Evolutionary conservation across 2,329 filamentous ascomycete genomes (phyloP).

Genomic region (Hypoxylon sp.): DNA sequence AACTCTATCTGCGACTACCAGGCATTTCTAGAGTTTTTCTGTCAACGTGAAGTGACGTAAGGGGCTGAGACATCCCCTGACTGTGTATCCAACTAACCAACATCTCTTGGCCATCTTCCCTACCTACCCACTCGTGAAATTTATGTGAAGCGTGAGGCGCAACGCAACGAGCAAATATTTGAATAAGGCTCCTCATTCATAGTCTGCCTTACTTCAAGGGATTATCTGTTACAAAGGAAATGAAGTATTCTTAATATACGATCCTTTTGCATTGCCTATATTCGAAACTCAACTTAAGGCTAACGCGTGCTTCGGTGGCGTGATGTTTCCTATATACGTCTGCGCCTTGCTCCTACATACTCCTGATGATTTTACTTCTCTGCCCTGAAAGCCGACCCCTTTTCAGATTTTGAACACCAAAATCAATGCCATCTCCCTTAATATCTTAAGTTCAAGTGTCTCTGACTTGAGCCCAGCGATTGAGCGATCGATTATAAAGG

Average conservation of each 20-base stretch:
- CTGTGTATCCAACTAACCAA: conserved; percentile 5
- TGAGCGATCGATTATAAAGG: not conserved
- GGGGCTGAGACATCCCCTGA: not conserved
- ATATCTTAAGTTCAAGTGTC: not conserved
- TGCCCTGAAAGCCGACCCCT: not conserved
- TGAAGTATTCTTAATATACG: not conserved
- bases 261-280: conserved; percentile 8
- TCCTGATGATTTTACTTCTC: not conserved
- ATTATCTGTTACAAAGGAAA: not conserved
- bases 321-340: not conserved
- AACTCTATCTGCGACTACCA: conserved; percentile 2
- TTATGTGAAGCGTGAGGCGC: not conserved
- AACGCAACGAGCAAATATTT: conserved; percentile 2
- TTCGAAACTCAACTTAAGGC: not conserved
- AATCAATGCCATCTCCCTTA: not conserved
- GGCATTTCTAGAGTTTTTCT: conserved; percentile 1
- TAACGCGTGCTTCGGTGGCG: not conserved
- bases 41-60: conserved; percentile 5
- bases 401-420: not conserved
- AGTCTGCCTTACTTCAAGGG: not conserved
- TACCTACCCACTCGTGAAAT: conserved; percentile 1
- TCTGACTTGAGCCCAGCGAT: not conserved
- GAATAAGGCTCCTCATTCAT: not conserved
- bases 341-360: conserved; percentile 1
- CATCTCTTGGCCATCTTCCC: not conserved